These are phyloP conservation scores for Acrocalymma vagum DNA, from an alignment of 2,329 filamentous ascomycete species.

Conservation along the genomic window DNA sequence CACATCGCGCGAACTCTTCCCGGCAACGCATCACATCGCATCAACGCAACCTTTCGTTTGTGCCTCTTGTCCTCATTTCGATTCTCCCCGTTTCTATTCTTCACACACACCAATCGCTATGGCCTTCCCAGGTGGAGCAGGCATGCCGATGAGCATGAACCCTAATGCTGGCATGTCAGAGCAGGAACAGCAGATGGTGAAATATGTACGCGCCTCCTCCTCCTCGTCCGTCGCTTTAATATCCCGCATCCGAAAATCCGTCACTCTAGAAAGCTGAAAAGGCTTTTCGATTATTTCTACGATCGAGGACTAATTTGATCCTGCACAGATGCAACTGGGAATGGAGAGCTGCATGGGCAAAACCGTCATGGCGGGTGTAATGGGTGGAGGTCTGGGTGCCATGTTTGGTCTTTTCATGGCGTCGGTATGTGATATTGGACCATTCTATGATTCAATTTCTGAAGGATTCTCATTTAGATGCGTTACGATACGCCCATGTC, in stretches of 20 bases:
- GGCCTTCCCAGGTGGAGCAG: constrained; percentile 40
- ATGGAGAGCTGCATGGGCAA: constrained; percentile 96
- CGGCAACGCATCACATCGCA: constrained; percentile 18
- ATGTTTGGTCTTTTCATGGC: constrained; percentile 98
- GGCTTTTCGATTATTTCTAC: not conserved
- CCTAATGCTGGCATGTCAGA: constrained; percentile 49
- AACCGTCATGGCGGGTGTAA: constrained; percentile 86
- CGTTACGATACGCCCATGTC: constrained; percentile 93
- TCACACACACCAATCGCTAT: constrained; percentile 22
- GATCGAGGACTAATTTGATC: not conserved
- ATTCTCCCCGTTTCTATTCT: not conserved
- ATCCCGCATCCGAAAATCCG: not conserved
- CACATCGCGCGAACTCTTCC: constrained; percentile 4
- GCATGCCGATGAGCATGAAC: constrained; percentile 37
- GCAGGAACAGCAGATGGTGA: constrained; percentile 60
- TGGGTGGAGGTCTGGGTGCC: constrained; percentile 93
- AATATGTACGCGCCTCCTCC: constrained; percentile 44
- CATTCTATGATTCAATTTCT: too few relatives aligned
- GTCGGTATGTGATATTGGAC: constrained; percentile 69
- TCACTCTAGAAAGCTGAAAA: not conserved
- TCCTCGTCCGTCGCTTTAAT: not conserved
- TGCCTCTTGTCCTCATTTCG: not conserved
- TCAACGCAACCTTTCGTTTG: constrained; percentile 7
- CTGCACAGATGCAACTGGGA: constrained; percentile 73
- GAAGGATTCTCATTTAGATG: constrained; percentile 69